phyloP scores from a whole-genome alignment of 371 early-diverging fungal species.

The Actinomortierella ambigua region DNA sequence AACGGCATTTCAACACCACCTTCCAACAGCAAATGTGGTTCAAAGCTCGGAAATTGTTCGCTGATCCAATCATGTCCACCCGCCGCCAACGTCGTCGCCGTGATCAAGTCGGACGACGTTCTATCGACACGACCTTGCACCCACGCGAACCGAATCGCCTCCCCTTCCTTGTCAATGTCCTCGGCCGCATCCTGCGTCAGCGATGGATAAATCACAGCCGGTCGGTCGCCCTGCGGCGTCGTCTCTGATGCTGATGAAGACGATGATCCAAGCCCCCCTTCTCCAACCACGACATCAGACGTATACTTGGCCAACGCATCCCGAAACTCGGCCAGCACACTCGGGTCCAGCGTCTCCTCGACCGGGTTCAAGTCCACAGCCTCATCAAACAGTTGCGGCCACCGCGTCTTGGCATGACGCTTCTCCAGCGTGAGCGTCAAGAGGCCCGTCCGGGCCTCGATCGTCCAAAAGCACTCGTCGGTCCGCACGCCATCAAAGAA shows the following conservation, averaged over 20 bases:
- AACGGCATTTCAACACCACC: conserved; percentile 11
- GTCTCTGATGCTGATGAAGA: no score
- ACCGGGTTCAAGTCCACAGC: conserved; percentile 65
- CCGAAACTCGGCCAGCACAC: conserved; percentile 61
- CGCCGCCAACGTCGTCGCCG: conserved; percentile 47
- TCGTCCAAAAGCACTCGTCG: conserved; percentile 76
- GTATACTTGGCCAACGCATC: conserved; percentile 73
- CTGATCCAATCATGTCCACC: conserved; percentile 64
- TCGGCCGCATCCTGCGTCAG: conserved; percentile 68
- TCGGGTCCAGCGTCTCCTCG: conserved; percentile 73
- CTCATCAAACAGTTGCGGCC: conserved; percentile 75
- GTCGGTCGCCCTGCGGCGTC: not conserved
- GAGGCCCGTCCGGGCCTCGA: conserved; percentile 57
- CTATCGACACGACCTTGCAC: conserved; percentile 39
- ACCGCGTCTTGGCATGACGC: conserved; percentile 64
- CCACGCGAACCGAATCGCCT: conserved; percentile 54
- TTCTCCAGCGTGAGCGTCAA: conserved; percentile 76
- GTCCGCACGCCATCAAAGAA: conserved; percentile 61
- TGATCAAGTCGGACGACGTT: conserved; percentile 39
- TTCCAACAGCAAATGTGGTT: not conserved
- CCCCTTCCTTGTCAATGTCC: conserved; percentile 69
- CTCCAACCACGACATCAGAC: conserved; percentile 36
- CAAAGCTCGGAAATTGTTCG: conserved; percentile 46
- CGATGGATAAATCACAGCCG: conserved; percentile 45
- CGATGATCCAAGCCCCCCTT: conserved; percentile 16